Percentiles rank a stretch among this genome's conserved stretches.
Conservation (phyloP, 495 filamentous ascomycete genomes). For the Podospora appendiculata region DNA sequence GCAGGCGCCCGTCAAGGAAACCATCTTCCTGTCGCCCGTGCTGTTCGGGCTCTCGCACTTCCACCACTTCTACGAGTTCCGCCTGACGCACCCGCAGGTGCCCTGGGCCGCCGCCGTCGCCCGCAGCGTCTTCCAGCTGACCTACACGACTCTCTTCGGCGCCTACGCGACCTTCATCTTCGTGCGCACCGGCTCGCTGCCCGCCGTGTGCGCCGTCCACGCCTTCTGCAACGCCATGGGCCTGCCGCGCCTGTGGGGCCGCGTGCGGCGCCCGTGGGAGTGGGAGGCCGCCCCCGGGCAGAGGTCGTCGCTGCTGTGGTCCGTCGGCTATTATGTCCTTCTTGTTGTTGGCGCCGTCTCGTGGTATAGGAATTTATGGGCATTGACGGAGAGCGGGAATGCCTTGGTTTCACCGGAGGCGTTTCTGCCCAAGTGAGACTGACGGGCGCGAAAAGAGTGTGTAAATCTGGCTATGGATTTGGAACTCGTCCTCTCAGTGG, state of each 20-base stretch:
- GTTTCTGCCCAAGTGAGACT: slow-evolving; percentile 2
- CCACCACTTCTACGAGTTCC: slow-evolving; percentile 95
- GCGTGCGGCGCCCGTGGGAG: slow-evolving; percentile 42
- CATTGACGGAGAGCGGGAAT: slow-evolving; percentile 57
- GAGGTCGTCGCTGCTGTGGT: slow-evolving; percentile 46
- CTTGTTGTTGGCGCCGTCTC: slow-evolving; percentile 61
- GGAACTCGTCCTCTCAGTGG: no score
- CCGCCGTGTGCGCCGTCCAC: slow-evolving; percentile 66
- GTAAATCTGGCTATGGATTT: no score
- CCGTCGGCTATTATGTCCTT: slow-evolving; percentile 67
- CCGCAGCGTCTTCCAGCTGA: slow-evolving; percentile 74
- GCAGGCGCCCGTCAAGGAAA: slow-evolving; percentile 44
- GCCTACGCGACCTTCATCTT: slow-evolving; percentile 89
- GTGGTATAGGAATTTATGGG: slow-evolving; percentile 63
- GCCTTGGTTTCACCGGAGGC: slow-evolving; percentile 32
- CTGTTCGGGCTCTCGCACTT: slow-evolving; percentile 94
- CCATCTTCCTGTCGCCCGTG: slow-evolving; percentile 74
- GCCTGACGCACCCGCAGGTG: slow-evolving; percentile 66
- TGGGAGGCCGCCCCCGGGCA: background rate
- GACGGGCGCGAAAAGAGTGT: background rate
- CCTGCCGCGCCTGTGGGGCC: slow-evolving; percentile 78
- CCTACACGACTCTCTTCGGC: slow-evolving; percentile 91
- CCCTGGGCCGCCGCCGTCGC: slow-evolving; percentile 50
- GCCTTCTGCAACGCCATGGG: slow-evolving; percentile 92
- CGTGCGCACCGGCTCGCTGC: slow-evolving; percentile 73